A percentile compares a stretch with the other conserved stretches of the same genome.
Evolutionary conservation across 768 basidiomycete species (phyloP).

Genomic region (Aureoboletus auriporus): DNA sequence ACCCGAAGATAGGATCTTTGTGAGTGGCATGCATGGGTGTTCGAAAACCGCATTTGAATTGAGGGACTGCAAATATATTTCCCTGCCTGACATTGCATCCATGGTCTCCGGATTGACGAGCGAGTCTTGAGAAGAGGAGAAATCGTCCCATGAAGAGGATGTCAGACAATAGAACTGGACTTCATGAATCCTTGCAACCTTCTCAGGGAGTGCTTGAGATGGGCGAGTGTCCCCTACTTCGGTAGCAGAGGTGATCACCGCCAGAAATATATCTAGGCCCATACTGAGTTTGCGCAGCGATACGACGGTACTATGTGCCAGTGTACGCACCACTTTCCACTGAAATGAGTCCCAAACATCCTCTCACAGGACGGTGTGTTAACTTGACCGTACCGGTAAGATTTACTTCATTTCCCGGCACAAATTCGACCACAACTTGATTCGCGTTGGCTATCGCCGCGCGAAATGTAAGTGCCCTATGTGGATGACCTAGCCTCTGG

Average conservation of each 20-base stretch:
- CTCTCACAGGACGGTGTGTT: slow-evolving; percentile 71
- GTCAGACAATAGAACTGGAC: slow-evolving; percentile 88
- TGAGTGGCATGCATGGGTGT: slow-evolving; percentile 87
- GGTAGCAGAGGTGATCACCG: slow-evolving; percentile 71
- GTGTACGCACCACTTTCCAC: slow-evolving; percentile 57
- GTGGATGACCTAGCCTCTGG: slow-evolving; percentile 56
- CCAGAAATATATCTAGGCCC: slow-evolving; percentile 74
- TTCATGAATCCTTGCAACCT: slow-evolving; percentile 79
- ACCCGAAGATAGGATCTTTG: slow-evolving; percentile 87
- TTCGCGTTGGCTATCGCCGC: slow-evolving; percentile 45
- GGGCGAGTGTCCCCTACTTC: slow-evolving; percentile 72
- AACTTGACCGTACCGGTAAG: slow-evolving; percentile 58
- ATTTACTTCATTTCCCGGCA: slow-evolving; percentile 70
- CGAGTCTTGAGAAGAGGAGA: slow-evolving; percentile 49
- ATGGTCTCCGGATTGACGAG: slow-evolving; percentile 51
- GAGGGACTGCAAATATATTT: slow-evolving; percentile 42
- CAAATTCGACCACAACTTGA: slow-evolving; percentile 85
- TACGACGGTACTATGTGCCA: neutral
- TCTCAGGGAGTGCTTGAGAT: slow-evolving; percentile 53
- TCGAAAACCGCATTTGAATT: slow-evolving; percentile 58
- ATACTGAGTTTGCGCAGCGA: slow-evolving; percentile 4
- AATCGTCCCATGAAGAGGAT: slow-evolving; percentile 81
- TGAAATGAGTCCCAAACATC: slow-evolving; percentile 79
- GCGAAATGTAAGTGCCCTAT: slow-evolving; percentile 68
- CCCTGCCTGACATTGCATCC: slow-evolving; percentile 42